Base-by-base conservation (phyloP, 306 rosid species). In the Pyrus pyrifolia region DNA sequence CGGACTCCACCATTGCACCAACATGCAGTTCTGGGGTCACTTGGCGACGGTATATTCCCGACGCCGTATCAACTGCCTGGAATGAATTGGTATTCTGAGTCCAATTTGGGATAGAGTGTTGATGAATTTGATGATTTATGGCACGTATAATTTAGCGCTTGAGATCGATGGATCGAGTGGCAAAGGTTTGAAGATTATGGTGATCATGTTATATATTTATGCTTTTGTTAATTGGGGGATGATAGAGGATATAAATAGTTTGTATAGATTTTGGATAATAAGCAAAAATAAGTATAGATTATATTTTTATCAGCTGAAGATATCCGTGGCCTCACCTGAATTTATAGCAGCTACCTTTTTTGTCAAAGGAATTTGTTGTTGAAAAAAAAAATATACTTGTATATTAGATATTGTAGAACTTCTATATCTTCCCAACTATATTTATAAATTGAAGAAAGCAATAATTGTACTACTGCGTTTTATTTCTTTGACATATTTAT, bases 71-170 rank as follows among this genome's bases (percentile, higher is more conserved):
- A 83, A 65, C 81, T 87, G 42, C 78, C 86, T 25, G 97, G 90
- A 10, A 88, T 86, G 85, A 88, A 94, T 73, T 94, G 98, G 98
- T 90, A 83, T 78, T 73, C 91, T 74, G 88, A 86, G 59, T 52
- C 63, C 81, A 70, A 77, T 66, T 79, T 73, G 38, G 55, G n/a
- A 35, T 58, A 59, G 42, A 5, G 5, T 31, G 65, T 33, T 53
- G 65, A 23, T 22, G 21, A 25, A 27, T 61, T 6, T 27, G 67
- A 61, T 61, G 35, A 61, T 61, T 8, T 58, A 60, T 60, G 10
- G 66, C 35, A 60, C 35, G 18, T 25, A 13, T 60, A 7, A 60
- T 60, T 25, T 25, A 60, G 31, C 18, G 31, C 35, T 15, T 8
- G 35, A 61, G 33, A 27, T 61, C 15, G 17, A 23, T 23, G 33